phyloP scores from a whole-genome alignment of 352 stramenopile species.

The Globisporangium nodosum region DNA sequence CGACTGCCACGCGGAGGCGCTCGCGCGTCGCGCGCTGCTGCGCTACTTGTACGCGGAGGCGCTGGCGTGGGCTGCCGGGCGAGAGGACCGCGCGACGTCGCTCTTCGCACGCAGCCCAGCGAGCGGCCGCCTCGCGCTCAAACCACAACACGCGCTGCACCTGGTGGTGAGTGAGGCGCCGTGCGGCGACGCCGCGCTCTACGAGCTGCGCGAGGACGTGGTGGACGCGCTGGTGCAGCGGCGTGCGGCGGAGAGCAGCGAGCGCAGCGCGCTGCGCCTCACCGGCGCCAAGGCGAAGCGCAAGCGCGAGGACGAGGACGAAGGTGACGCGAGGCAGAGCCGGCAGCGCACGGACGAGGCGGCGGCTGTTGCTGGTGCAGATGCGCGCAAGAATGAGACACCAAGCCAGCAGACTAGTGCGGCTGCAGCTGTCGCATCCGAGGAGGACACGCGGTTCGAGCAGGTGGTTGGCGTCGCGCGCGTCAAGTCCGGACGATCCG shows the following conservation, averaged over 20 bases:
- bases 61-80: constrained; percentile 17
- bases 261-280: constrained; percentile 44
- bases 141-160: constrained; percentile 65
- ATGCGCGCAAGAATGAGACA: constrained; percentile 1
- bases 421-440: neutral
- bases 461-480: constrained; percentile 76
- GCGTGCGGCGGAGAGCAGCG: constrained; percentile 16
- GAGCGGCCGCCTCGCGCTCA: constrained; percentile 41
- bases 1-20: constrained; percentile 92
- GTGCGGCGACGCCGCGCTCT: constrained; percentile 93
- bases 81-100: constrained; percentile 21
- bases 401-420: neutral
- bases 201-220: constrained; percentile 71
- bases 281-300: constrained; percentile 54
- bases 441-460: constrained; percentile 42
- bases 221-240: constrained; percentile 51
- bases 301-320: constrained; percentile 21
- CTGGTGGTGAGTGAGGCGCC: constrained; percentile 91
- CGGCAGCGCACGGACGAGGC: no score
- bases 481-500: constrained; percentile 90
- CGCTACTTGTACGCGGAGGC: constrained; percentile 84
- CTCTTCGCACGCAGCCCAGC: constrained; percentile 37
- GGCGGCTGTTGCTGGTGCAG: neutral
- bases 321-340: no score
- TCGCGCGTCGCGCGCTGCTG: constrained; percentile 82